Percentiles rank a stretch among this genome's conserved stretches.
phyloP scores from a whole-genome alignment of 108 stramenopile genomes.

The Pseudonitzschia pungens region DNA sequence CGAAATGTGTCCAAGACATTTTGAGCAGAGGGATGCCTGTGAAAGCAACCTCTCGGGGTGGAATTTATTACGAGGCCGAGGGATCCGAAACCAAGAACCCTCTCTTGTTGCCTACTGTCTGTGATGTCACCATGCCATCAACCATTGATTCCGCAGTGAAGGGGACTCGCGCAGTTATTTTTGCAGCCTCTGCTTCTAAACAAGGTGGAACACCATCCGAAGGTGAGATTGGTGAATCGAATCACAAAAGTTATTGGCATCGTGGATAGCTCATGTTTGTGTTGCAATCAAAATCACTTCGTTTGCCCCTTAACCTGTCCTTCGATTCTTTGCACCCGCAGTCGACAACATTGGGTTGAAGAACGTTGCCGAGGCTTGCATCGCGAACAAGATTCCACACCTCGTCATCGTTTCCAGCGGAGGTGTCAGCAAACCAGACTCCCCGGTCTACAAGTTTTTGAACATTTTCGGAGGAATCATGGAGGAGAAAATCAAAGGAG shows the following conservation, averaged over 20 bases:
- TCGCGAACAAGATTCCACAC: slow-evolving; percentile 66
- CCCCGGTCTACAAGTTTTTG: slow-evolving; percentile 68
- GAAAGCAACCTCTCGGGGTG: slow-evolving; percentile 36
- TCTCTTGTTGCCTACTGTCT: slow-evolving; percentile 27
- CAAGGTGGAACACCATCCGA: slow-evolving; percentile 65
- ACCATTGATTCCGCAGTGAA: slow-evolving; percentile 43
- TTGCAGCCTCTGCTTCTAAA: slow-evolving; percentile 82
- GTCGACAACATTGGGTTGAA: slow-evolving; percentile 79
- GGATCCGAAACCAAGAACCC: slow-evolving; percentile 4
- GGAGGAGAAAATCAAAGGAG: slow-evolving; percentile 83
- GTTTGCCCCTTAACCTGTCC: too few species aligned
- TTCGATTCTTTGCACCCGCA: not conserved
- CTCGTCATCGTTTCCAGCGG: slow-evolving; percentile 79
- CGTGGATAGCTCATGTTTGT: too few species aligned
- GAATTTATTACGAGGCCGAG: slow-evolving; percentile 30
- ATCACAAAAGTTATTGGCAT: not conserved
- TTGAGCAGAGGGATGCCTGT: slow-evolving; percentile 22
- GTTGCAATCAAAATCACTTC: too few species aligned
- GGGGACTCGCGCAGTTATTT: slow-evolving; percentile 72
- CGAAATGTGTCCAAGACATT: slow-evolving; percentile 36
- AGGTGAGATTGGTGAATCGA: not conserved
- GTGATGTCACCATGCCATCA: slow-evolving; percentile 62
- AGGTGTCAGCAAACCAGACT: slow-evolving; percentile 73
- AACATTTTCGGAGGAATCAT: slow-evolving; percentile 84
- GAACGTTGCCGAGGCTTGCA: slow-evolving; percentile 73